A percentile compares a stretch with the other conserved stretches of the same genome.
phyloP scores from a whole-genome alignment of 257 asterid genomes.

The Solanum peruvianum region DNA sequence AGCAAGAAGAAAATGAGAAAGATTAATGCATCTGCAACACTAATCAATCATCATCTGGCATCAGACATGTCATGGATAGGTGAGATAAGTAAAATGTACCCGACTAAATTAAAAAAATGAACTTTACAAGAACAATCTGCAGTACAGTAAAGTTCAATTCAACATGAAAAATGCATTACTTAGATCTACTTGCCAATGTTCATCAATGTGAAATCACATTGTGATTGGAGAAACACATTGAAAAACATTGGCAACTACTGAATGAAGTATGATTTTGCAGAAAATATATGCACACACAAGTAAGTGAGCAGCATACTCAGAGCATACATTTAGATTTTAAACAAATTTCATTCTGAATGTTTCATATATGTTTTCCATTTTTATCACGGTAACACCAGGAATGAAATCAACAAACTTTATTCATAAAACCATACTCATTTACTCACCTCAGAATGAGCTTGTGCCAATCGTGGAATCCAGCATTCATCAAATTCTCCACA shows the following conservation, averaged over 20 bases:
- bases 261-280: background rate
- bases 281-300: background rate
- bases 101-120: no score
- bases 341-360: background rate
- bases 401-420: background rate
- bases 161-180: background rate
- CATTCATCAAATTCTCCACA: slow-evolving; percentile 41
- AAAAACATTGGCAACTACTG: background rate
- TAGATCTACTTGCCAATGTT: background rate
- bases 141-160: background rate
- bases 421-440: background rate
- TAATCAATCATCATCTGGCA: no score
- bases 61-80: no score
- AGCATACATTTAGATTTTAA: background rate
- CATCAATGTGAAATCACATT: background rate
- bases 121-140: background rate
- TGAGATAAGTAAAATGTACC: no score
- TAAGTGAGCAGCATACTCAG: background rate
- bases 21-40: no score
- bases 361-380: background rate
- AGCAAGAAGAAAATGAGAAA: no score
- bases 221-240: background rate
- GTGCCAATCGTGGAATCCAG: slow-evolving; percentile 66
- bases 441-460: slow-evolving; percentile 64
- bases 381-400: background rate